Evolutionary conservation across 164 flowering plant species (phyloP), one percentile per base, ranked within the genome.

Genomic region (Nymphaea colorata): DNA sequence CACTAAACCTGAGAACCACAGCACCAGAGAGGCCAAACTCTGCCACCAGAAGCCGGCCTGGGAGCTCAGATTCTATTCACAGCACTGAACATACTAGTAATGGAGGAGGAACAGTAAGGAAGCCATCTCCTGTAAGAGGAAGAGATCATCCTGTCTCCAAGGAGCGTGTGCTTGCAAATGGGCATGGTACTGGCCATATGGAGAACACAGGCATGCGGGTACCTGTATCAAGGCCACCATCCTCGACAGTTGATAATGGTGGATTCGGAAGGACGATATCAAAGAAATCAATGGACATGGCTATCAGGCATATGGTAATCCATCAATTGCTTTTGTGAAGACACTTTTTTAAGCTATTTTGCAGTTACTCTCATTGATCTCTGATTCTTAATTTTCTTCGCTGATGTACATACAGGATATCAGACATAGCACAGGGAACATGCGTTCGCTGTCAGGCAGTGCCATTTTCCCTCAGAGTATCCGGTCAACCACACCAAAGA

Each of bases 221-320:
- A 51, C 80, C 87, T 68, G 70, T 77, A 41, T 51, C 57, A 51
- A 91, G 77, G 73, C 64, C 87, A 62, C 53, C 82, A 60, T 64
- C 85, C 44, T 65, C 82, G 25, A 18, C 82, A 2, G 64, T 12
- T 17, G 97, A 91, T 17, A 79, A 82, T 76, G 78, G 81, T 51
- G 97, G 97, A 51, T 87, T 88, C 78, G 96, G 97, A 73, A 86
- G 99, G 81, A 82, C 81, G 3, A 90, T 90, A 74, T 94, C 99
- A 64, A 89, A 89, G 80, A 94, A 87, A 69, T 89, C 99, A 25
- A 82, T 91, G 53, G 99, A 91, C 72, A 90, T 94, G 97, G 95
- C 96, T 64, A 85, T 89, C 71, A 82, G 89, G 77, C 95, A 93
- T 73, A 91, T 94, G 97, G 98, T 91, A 88, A 41, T 63, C 10